Base-by-base conservation (phyloP, 495 filamentous ascomycete species). In the Polyplosphaeria fusca region DNA sequence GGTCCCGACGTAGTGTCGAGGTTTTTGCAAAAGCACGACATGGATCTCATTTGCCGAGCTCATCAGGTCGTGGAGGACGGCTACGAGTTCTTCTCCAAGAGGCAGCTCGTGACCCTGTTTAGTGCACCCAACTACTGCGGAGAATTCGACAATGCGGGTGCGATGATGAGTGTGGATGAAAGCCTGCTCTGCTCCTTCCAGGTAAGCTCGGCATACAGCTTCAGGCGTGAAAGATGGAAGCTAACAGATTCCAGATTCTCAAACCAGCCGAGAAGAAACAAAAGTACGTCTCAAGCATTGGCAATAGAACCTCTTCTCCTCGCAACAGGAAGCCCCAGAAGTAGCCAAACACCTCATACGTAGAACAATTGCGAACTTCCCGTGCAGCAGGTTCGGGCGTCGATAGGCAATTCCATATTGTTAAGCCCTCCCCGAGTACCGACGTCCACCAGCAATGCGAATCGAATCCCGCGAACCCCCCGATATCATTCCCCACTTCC, bases 111-210 rank as follows among this genome's bases (percentile, higher is more conserved):
- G 55, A 98, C 93, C 41, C 82, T 98, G 51, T 98, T 98, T 77
- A 96, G 91, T 67, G 93, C 93, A 32, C 93, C 93, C 51, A 98
- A 98, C 77, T 98, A 98, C 77, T 98, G 93, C 71, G 93, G 93
- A 70, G 93, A 98, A 74, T 98, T 98, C 71, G 93, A 98, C 79
- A 98, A 98, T 73, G 93, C 93, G 35, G 93, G 93, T 68, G 93
- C 93, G 38, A 97, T 98, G 94, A 97, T 98, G 93, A 97, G 93
- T 70, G 93, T 98, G n/a, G 94, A 97, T 70, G 93, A 97, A 77
- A 95, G 90, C 70, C 75, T 98, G 71, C 80, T 98, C 68, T 98
- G 93, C 81, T 96, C 91, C 55, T 98, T 98, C 85, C 93, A 98
- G 88, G 91, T 96, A 78, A 43, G 41, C 23, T 14, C n/a, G 2